Base-by-base conservation (phyloP, 306 rosid species). In the Herpetospermum pedunculosum region DNA sequence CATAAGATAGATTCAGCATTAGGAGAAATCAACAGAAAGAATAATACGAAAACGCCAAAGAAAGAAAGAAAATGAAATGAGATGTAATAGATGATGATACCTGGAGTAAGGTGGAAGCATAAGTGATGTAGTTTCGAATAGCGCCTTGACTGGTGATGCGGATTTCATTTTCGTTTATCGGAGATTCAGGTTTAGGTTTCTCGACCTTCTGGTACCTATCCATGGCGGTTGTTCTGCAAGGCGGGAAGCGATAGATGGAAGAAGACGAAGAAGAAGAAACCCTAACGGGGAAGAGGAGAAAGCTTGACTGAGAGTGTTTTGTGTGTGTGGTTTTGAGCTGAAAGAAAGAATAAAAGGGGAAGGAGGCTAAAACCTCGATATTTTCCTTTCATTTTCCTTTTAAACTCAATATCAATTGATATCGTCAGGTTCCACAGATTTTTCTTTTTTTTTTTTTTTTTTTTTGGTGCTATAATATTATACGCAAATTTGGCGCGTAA, bases 141-240 rank as follows among this genome's bases (percentile, higher is more conserved):
- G 91, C 97, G 75, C 98, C 98, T 75, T 93, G 98, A 19, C 96
- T 85, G 5, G 98, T 93, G 92, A 93, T 90, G 23, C 98, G 76
- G 67, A 73, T 73, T 25, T 73, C 76, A 53, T 73, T 73, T 54
- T 73, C 67, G 76, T 53, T 73, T 86, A 93, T 89, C 26, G 98
- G 97, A 40, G 87, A 80, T 47, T 90, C 97, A 0, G 87, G 92
- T 77, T 87, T 93, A 0, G 96, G 90, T 75, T 86, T 93, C 79
- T 93, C 94, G 6, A 93, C 98, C 74, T 88, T 88, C 88, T 88
- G 96, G 79, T 90, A 93, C 84, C 97, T 87, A 70, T 93, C 97
- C 98, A 93, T 93, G 82, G 81, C 7, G 30, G 19, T 69, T 26
- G 40, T 29, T 70, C 76, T 2, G 30, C 62, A 15, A 14, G 44